Evolutionary conservation across 768 basidiomycete species (phyloP).

Genomic region (Sporobolomyces pararoseus): DNA sequence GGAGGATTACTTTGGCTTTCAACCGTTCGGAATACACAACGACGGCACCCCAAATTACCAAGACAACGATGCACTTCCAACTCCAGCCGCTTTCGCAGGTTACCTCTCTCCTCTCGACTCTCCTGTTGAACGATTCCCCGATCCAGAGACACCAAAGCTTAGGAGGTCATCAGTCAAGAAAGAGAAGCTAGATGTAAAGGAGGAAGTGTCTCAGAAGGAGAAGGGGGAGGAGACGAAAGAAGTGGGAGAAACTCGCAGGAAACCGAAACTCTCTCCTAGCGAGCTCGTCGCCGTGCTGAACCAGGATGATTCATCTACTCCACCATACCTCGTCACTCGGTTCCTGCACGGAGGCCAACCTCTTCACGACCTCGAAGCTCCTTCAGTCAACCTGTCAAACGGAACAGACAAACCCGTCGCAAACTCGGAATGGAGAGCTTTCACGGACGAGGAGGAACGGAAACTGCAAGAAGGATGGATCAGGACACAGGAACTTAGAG

Average conservation of each 20-base stretch:
- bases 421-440: conserved; percentile 29
- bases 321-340: not conserved
- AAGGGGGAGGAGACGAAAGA: not conserved
- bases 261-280: conserved; percentile 7
- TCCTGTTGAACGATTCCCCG: conserved; percentile 1
- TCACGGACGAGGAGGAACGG: conserved; percentile 39
- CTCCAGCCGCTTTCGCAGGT: conserved; percentile 19
- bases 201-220: not conserved
- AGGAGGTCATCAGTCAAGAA: conserved; percentile 1
- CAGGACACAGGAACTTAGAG: not conserved
- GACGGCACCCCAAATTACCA: conserved; percentile 12
- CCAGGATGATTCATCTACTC: not conserved
- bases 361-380: conserved; percentile 31
- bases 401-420: conserved; percentile 16
- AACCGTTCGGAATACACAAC: conserved; percentile 5
- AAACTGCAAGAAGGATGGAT: conserved; percentile 18
- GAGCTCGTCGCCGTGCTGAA: conserved; percentile 20
- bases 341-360: conserved; percentile 37
- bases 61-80: conserved; percentile 7
- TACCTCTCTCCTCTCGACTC: conserved; percentile 29
- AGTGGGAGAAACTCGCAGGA: not conserved
- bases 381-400: conserved; percentile 12
- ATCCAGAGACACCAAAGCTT: conserved; percentile 1
- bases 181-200: not conserved
- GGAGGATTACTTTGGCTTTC: conserved; percentile 30